Conservation (phyloP, 2,329 filamentous ascomycete genomes). For the Neospermospora avenae region DNA sequence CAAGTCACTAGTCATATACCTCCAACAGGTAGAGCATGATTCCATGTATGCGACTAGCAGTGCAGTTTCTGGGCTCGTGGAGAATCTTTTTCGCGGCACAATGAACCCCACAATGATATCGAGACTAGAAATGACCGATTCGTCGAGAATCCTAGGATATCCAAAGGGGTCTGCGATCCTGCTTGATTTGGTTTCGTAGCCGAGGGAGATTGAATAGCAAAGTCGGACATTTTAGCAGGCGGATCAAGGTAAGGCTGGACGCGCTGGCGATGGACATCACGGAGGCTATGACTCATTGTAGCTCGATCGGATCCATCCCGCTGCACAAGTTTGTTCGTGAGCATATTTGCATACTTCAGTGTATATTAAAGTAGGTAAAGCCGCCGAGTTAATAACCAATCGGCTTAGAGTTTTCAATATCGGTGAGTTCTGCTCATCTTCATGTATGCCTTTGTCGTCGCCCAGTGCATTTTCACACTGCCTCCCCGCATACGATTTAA, state of each 20-base stretch:
- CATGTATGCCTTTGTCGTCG: too few relatives aligned
- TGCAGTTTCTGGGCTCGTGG: conserved; percentile 7
- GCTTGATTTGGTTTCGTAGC: conserved; percentile 5
- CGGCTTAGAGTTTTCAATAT: too few relatives aligned
- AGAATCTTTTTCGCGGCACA: not conserved
- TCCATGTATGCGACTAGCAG: not conserved
- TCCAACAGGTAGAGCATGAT: conserved; percentile 4
- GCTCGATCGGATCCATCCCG: not conserved
- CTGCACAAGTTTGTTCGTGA: not conserved
- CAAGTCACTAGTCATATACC: conserved; percentile 1
- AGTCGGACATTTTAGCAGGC: not conserved
- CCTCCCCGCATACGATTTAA: too few relatives aligned
- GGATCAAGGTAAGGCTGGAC: not conserved
- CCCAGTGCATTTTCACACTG: too few relatives aligned
- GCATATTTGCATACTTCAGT: not conserved
- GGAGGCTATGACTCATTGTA: not conserved
- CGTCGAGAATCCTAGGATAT: conserved; percentile 5
- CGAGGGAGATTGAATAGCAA: conserved; percentile 2
- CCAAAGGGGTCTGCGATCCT: conserved; percentile 7
- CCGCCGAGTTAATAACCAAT: too few relatives aligned
- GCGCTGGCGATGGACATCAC: not conserved
- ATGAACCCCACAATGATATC: not conserved
- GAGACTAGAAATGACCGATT: conserved; percentile 1
- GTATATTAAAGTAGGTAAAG: not conserved
- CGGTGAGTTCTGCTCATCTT: too few relatives aligned